These are phyloP conservation scores for Phyllosticta paracitricarpa DNA, from an alignment of 2,329 filamentous ascomycete genomes.

Conservation along the genomic window DNA sequence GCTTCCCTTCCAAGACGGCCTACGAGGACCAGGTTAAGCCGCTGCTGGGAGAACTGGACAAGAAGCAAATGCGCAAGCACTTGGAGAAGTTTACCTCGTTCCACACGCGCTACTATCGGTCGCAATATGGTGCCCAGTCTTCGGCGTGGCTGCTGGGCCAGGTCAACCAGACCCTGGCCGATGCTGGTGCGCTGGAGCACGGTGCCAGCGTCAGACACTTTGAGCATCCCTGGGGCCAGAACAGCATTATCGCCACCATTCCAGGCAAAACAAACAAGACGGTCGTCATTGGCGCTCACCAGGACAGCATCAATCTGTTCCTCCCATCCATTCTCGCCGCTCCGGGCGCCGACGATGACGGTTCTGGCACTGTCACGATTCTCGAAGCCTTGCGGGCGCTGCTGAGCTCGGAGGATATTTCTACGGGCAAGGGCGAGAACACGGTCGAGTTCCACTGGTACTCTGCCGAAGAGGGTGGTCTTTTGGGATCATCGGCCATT, in stretches of 20 bases:
- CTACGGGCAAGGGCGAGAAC: slow-evolving; percentile 64
- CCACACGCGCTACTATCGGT: slow-evolving; percentile 76
- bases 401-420: slow-evolving; percentile 59
- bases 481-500: slow-evolving; percentile 81
- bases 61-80: slow-evolving; percentile 65
- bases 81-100: slow-evolving; percentile 70
- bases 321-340: slow-evolving; percentile 74
- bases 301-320: slow-evolving; percentile 92
- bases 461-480: slow-evolving; percentile 77
- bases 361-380: slow-evolving; percentile 86
- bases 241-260: slow-evolving; percentile 83
- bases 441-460: slow-evolving; percentile 98
- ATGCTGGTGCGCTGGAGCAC: slow-evolving; percentile 57
- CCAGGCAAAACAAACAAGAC: slow-evolving; percentile 78
- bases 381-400: slow-evolving; percentile 81
- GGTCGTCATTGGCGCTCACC: slow-evolving; percentile 81
- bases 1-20: slow-evolving; percentile 56
- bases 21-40: slow-evolving; percentile 57
- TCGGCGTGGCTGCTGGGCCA: slow-evolving; percentile 76
- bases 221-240: slow-evolving; percentile 76
- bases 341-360: slow-evolving; percentile 92
- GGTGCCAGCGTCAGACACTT: slow-evolving; percentile 65
- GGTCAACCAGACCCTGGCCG: slow-evolving; percentile 60
- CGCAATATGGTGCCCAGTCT: slow-evolving; percentile 67
- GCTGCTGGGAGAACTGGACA: slow-evolving; percentile 59